Base-by-base conservation (phyloP, 768 basidiomycete genomes). In the Russula lepida region DNA sequence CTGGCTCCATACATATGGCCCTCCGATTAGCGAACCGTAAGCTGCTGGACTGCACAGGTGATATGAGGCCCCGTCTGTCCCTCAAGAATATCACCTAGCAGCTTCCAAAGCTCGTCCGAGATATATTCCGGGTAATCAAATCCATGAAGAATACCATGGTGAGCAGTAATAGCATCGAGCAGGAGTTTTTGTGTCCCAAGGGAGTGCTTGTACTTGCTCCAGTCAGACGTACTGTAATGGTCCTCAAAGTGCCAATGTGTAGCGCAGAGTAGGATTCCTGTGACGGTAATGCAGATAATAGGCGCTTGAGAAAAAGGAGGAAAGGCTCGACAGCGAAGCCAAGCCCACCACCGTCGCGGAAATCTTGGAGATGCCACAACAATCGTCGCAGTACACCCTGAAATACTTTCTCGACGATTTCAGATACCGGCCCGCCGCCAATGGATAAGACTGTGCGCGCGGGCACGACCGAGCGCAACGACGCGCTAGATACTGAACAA, bases 101-200 rank as follows among this genome's bases (percentile, higher is more conserved):
- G 19, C 9, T 6, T 8, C 43, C 52, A 56, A 6, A 62, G 33
- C 23, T 48, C 33, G 11, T 59, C 57, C 6, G 19, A n/a, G 3
- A 62, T 27, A 33, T 46, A 59, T 17, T 3, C 17, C 27, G 60
- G 60, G 25, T 19, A 28, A 12, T 7, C 8, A 21, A 33, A 44
- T 8, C 15, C 4, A 32, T 5, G 28, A 27, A 32, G 53, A n/a
- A 53, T 63, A 69, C 73, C 67, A 64, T 66, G 21, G 32, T 68
- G 30, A 70, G 72, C 11, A 11, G 2, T 32, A 58, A 67, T 39
- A 64, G 61, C 19, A 71, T 71, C n/a, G 63, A 73, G 5, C 58
- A 64, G 4, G 67, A 67, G 2, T 56, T 69, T 41, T 37, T 63
- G 61, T 19, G 62, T 63, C 41, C 49, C 64, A 6, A 39, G 19